These are phyloP conservation scores for Alternaria longipes DNA, from an alignment of 2,329 filamentous ascomycete species.

Conservation along the genomic window DNA sequence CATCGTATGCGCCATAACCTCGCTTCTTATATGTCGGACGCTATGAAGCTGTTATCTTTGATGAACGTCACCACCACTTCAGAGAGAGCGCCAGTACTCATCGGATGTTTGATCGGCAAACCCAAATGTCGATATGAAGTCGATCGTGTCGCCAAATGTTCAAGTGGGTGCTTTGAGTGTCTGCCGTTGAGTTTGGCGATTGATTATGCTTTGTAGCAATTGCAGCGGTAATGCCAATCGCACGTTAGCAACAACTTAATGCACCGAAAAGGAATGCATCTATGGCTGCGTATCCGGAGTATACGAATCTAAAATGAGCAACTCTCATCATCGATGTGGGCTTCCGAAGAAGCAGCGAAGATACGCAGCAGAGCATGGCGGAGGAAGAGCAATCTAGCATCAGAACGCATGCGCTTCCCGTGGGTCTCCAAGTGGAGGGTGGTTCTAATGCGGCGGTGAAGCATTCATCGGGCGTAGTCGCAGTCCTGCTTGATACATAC, in stretches of 20 bases:
- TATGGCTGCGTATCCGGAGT: not conserved
- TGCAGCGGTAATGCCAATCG: not conserved
- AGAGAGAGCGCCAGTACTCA: slow-evolving; percentile 70
- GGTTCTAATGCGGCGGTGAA: not conserved
- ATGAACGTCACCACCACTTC: slow-evolving; percentile 73
- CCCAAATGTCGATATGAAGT: slow-evolving; percentile 65
- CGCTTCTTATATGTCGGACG: not conserved
- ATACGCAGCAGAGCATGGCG: slow-evolving; percentile 52
- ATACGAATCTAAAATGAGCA: not conserved
- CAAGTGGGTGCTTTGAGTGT: slow-evolving; percentile 40
- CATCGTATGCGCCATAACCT: not conserved
- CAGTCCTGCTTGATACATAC: not conserved
- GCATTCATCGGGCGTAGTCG: not conserved
- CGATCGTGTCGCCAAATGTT: slow-evolving; percentile 65
- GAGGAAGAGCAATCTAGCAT: slow-evolving; percentile 58
- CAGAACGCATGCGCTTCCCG: slow-evolving; percentile 49
- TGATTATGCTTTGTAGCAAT: not conserved
- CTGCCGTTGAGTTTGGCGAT: slow-evolving; percentile 52
- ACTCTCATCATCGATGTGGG: slow-evolving; percentile 71
- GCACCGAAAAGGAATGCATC: not conserved
- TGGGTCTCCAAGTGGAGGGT: not conserved
- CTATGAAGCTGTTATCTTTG: slow-evolving; percentile 36
- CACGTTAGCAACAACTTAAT: slow-evolving; percentile 60
- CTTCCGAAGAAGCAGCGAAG: slow-evolving; percentile 57
- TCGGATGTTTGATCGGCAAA: slow-evolving; percentile 68